phyloP scores from a whole-genome alignment of 2,329 filamentous ascomycete genomes.

The Myriosclerotinia duriaeana region DNA sequence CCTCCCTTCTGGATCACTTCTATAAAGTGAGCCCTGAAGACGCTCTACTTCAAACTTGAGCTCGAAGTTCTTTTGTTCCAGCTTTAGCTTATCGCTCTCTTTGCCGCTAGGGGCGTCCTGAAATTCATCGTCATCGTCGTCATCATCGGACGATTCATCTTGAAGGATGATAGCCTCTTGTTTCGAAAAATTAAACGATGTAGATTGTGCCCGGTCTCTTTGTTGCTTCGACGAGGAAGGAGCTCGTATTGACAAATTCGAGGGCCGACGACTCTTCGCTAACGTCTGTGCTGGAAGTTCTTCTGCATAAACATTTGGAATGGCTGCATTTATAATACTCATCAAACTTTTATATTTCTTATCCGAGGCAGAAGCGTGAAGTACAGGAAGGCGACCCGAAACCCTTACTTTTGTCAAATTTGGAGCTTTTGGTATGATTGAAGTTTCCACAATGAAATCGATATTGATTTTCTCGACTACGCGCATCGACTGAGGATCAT shows the following conservation, averaged over 20 bases:
- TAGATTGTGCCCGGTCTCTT: conserved; percentile 59
- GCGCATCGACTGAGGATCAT: conserved; percentile 72
- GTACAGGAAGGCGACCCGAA: conserved; percentile 84
- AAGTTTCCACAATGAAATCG: conserved; percentile 93
- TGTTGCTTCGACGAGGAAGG: conserved; percentile 44
- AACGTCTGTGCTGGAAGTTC: conserved; percentile 37
- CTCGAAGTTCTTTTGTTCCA: conserved; percentile 90
- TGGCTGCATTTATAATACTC: conserved; percentile 91
- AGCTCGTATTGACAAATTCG: conserved; percentile 28
- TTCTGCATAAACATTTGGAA: conserved; percentile 73
- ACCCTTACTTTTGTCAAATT: conserved; percentile 90
- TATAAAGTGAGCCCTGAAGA: conserved; percentile 87
- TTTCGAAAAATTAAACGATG: conserved; percentile 71
- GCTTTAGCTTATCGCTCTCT: conserved; percentile 59
- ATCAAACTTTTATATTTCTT: conserved; percentile 96
- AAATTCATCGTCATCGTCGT: conserved; percentile 60
- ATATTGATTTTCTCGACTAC: conserved; percentile 97
- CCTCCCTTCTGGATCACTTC: conserved; percentile 74
- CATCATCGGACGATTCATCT: conserved; percentile 54
- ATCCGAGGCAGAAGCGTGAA: conserved; percentile 91
- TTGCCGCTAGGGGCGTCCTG: conserved; percentile 64
- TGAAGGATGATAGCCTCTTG: conserved; percentile 78
- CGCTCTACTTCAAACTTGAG: conserved; percentile 96
- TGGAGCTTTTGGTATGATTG: conserved; percentile 92
- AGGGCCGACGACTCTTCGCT: conserved; percentile 18